phyloP scores from a whole-genome alignment of 169 alveolate genomes.

The Plasmodium berghei region DNA sequence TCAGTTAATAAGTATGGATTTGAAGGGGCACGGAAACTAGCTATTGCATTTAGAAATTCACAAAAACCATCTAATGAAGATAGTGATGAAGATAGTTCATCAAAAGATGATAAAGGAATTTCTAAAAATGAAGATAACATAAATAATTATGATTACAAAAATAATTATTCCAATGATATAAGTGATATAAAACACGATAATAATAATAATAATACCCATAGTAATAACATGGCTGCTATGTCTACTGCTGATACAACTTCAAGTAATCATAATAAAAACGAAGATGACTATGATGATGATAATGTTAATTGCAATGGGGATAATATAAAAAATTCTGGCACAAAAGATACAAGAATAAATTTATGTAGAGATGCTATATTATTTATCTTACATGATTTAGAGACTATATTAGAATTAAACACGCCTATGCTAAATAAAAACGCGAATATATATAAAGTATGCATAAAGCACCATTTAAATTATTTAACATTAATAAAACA shows the following conservation, averaged over 20 bases:
- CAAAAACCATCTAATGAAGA: conserved; percentile 83
- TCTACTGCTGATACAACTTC: conserved; percentile 5
- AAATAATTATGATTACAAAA: conserved; percentile 59
- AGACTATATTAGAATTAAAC: conserved; percentile 81
- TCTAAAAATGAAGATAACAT: conserved; percentile 31
- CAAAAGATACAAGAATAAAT: conserved; percentile 75
- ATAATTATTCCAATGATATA: conserved; percentile 6
- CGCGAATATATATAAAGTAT: conserved; percentile 76
- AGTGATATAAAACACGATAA: conserved; percentile 17
- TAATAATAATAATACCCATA: conserved; percentile 10
- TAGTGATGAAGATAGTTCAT: conserved; percentile 75
- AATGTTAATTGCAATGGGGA: conserved; percentile 21
- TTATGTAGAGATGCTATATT: conserved; percentile 83
- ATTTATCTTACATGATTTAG: conserved; percentile 84
- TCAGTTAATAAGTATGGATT: conserved; percentile 87
- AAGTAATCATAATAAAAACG: conserved; percentile 19
- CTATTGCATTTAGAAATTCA: conserved; percentile 87
- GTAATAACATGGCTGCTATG: neutral
- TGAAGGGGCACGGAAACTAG: conserved; percentile 86
- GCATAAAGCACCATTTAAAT: conserved; percentile 82
- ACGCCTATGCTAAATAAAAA: conserved; percentile 80
- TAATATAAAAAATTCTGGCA: conserved; percentile 51
- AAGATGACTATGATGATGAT: neutral
- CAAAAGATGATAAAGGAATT: conserved; percentile 52
- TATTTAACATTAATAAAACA: conserved; percentile 75